Evolutionary conservation across 768 basidiomycete genomes (phyloP), one percentile per base, ranked within the genome.

Genomic region (Suillus hirtellus): DNA sequence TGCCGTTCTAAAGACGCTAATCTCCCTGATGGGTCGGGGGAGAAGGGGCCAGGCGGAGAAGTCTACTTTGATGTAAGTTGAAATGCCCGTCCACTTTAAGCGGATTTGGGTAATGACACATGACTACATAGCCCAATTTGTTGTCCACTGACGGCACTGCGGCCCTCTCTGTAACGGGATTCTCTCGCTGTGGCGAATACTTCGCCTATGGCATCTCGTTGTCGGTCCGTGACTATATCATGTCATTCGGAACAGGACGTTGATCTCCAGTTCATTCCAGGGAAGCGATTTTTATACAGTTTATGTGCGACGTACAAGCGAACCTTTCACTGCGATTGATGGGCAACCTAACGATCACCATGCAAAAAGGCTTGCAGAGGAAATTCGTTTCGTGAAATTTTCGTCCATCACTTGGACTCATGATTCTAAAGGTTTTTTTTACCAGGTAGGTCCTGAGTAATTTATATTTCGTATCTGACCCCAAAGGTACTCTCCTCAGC

Each of bases 391-490:
- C 70, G 89, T 91, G 65, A 94, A 94, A 72, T 93, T 92, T 75
- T 89, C 88, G 0, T 74, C 78, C 12, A 80, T 93, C 49, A 78
- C 80, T 34, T 94, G 92, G 93, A 87, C 87, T 4, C 84, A 86
- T 61, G 90, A 93, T 74, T 88, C 86, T 61, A 87, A 86, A 65
- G 92, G 93, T 1, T 92, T 94, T 75, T 92, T 94, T 76, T 95
- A 95, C 72, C 92, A 93, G 80, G 80, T 81, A 58, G 24, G 74
- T 70, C 6, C 10, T 53, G 47, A 55, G 34, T 59, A 15, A 40
- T 55, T 53, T n/a, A 7, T 17, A 40, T 52, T 14, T 49, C 27
- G 31, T 61, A 50, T 15, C 40, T 19, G 12, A 55, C 19, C 17
- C 54, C 37, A 6, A 58, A 27, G 17, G 40, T 19, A 31, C 27